Evolutionary conservation across 192 early-diverging fungal species (phyloP), one percentile per base, ranked within the genome.

Genomic region (Mortierella claussenii): DNA sequence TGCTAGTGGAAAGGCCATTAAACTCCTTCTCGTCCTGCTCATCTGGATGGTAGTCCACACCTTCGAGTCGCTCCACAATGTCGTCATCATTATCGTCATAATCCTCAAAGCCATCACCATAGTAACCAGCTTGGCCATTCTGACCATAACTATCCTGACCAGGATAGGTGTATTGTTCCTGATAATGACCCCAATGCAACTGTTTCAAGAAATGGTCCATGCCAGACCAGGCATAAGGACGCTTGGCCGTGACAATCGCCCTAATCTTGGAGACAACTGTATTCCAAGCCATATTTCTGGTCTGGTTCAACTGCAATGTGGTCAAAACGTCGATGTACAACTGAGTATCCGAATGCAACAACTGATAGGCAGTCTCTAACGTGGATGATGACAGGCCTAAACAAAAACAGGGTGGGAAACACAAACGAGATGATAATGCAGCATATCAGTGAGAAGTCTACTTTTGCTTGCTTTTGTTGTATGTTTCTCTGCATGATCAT

Each of bases 291-390:
- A 74, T 57, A 27, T 82, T 82, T 27, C 69, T 62, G 13, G 66
- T 70, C 55, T 82, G 67, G 24, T 79, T 82, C 27, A 79, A 51
- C 50, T 79, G 69, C 32, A 82, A 62, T 4, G 75, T 79, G 17
- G 65, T 60, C 55, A 82, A 51, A 12, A 82, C 43, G 10, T 79
- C 60, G 48, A 82, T 79, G 18, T 82, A 82, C 18, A 82, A 62
- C 44, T 75, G 71, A 8, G 61, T 59, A 47, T 82, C 80, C 37
- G 66, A 60, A 45, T 70, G 64, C 20, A 82, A 36, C 21, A 82
- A 24, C 4, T 61, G 36, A 4, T 46, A 47, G 1, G 66, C 65
- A 17, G 54, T 63, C 2, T 67, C 65, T 27, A 79, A 64, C 0
- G 70, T 69, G 21, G 49, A 55, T 23, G 33, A 42, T 6, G 47